Base-by-base conservation (phyloP, 257 asterid genomes). In the Ilex aquifolium region DNA sequence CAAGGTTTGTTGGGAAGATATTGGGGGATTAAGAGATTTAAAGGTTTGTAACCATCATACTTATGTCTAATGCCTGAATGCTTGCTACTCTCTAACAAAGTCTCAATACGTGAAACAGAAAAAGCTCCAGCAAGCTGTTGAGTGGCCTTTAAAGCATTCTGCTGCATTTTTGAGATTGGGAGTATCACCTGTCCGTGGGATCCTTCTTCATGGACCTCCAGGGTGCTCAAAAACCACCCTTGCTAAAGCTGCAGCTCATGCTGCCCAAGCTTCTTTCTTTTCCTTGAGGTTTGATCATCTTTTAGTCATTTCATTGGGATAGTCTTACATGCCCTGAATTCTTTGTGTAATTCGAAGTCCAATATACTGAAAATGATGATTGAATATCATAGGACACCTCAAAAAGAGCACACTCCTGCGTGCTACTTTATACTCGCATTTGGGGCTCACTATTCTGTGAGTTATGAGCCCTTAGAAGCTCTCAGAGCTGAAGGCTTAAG, bases 191-290 rank as follows among this genome's bases (percentile, higher is more conserved):
- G 59, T 84, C 40, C 91, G 88, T 40, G 99, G 99, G 40, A 81
- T 92, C 70, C 99, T 89, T 61, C 94, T 92, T 65, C 97, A 92
- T 58, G 97, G 99, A 31, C 99, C 97, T 49, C 99, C 99, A 52
- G 99, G 99, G 30, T 92, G 99, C 87, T 92, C 97, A 11, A 92
- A 92, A 83, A 92, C 99, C 55, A 92, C 97, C 70, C 95, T 92
- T 10, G 99, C 94, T 12, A 92, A 84, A 78, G 97, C 99, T 71
- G 94, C 97, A 66, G 96, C 96, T 61, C 86, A 81, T 82, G 97
- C 95, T 64, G 88, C 99, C 61, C 88, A 87, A 74, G 97, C 99
- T 74, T 82, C 97, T 31, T 92, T 92, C 82, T 92, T 92, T 74
- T 87, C 99, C 49, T 76, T 92, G 84, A 85, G 97, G 99, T 92